phyloP scores from a whole-genome alignment of 495 filamentous ascomycete genomes.

The Tricharina praecox region DNA sequence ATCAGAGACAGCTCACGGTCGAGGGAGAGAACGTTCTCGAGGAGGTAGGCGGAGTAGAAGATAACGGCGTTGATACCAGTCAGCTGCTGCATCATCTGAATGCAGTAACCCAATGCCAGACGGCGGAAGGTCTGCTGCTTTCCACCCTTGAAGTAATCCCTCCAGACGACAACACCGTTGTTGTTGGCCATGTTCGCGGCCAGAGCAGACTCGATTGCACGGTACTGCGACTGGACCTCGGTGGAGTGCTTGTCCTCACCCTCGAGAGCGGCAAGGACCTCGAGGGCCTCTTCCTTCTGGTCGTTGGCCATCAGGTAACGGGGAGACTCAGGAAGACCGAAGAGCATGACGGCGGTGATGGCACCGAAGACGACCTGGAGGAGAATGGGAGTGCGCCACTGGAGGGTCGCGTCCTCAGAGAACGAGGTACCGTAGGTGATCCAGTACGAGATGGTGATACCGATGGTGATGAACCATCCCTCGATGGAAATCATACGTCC shows the following conservation, averaged over 20 bases:
- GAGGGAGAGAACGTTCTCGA: constrained; percentile 13
- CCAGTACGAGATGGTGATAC: constrained; percentile 48
- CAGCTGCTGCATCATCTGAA: constrained; percentile 31
- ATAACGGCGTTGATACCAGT: constrained; percentile 27
- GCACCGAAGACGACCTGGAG: constrained; percentile 34
- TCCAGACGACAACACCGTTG: constrained; percentile 8
- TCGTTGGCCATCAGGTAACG: constrained; percentile 31
- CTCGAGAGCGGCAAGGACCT: constrained; percentile 28
- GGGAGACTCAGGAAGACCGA: constrained; percentile 30
- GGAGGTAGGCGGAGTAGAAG: constrained; percentile 20
- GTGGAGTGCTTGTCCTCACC: constrained; percentile 17
- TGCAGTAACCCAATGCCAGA: constrained; percentile 26
- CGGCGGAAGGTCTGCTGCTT: constrained; percentile 28
- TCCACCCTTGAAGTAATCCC: constrained; percentile 15
- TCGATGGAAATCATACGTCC: constrained; percentile 33
- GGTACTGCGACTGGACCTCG: constrained; percentile 20
- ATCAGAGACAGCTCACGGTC: constrained; percentile 23
- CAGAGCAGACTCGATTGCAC: constrained; percentile 22
- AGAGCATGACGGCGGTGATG: constrained; percentile 26
- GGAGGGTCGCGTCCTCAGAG: constrained; percentile 37
- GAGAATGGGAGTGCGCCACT: constrained; percentile 37
- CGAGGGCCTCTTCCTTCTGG: constrained; percentile 26
- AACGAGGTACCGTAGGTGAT: constrained; percentile 41
- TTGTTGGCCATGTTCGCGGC: constrained; percentile 9
- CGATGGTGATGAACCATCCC: constrained; percentile 40